These are phyloP conservation scores for Diaporthe vaccinii DNA, from an alignment of 2,329 filamentous ascomycete genomes.

Conservation along the genomic window DNA sequence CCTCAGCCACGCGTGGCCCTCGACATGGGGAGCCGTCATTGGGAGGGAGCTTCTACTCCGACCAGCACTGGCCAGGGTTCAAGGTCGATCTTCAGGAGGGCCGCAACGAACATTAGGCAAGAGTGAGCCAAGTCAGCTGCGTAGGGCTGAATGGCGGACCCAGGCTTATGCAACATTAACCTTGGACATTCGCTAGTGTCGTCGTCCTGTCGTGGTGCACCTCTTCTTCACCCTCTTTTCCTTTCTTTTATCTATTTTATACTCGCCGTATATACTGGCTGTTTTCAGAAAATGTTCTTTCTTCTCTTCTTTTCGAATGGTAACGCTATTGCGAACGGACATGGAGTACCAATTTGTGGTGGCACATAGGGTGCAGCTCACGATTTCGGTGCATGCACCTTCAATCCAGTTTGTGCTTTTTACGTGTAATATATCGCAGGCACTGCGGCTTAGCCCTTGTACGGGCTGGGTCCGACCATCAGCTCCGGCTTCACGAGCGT, in stretches of 20 bases:
- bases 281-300: not conserved
- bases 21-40: not conserved
- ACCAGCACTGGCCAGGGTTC: not conserved
- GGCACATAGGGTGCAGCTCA: not conserved
- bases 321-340: not conserved
- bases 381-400: not conserved
- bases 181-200: conserved; percentile 6
- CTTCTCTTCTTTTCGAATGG: not conserved
- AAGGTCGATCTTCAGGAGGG: conserved; percentile 31
- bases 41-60: conserved; percentile 31
- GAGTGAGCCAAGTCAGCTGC: conserved; percentile 8
- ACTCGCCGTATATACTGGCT: not conserved
- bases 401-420: not conserved
- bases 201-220: not conserved
- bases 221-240: not conserved
- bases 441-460: conserved; percentile 60
- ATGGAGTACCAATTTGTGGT: not conserved
- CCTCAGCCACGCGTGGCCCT: conserved; percentile 8
- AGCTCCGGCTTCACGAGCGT: conserved; percentile 90
- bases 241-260: not conserved
- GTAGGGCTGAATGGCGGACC: conserved; percentile 16
- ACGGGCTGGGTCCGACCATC: conserved; percentile 87
- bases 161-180: conserved; percentile 7
- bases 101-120: not conserved
- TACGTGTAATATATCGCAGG: not conserved